phyloP scores from a whole-genome alignment of 2,329 filamentous ascomycete species.

The Fusarium burgessii region DNA sequence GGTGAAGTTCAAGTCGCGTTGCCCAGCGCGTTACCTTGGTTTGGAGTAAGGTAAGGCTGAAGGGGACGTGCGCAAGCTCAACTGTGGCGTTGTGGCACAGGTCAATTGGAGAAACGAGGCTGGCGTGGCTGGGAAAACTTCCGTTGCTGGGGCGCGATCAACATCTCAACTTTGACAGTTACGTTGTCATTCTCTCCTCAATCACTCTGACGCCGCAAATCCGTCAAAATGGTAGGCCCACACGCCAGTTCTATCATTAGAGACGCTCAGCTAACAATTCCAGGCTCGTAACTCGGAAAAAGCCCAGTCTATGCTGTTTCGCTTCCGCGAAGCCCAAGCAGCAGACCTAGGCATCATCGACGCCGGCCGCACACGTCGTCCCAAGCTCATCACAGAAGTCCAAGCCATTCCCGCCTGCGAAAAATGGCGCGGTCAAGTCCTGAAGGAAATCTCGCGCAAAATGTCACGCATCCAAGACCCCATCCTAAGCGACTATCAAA shows the following conservation, averaged over 20 bases:
- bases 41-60: slow-evolving; percentile 35
- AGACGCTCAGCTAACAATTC: slow-evolving; percentile 1
- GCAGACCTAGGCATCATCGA: slow-evolving; percentile 97
- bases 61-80: slow-evolving; percentile 16
- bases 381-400: slow-evolving; percentile 90
- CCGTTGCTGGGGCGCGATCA: slow-evolving; percentile 30
- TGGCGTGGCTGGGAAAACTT: slow-evolving; percentile 45
- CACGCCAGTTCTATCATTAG: fast-evolving
- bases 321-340: slow-evolving; percentile 97
- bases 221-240: slow-evolving; percentile 46
- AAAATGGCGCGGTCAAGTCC: slow-evolving; percentile 97
- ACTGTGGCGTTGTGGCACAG: slow-evolving; percentile 34
- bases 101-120: slow-evolving; percentile 34
- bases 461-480: slow-evolving; percentile 95
- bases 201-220: slow-evolving; percentile 17
- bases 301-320: slow-evolving; percentile 99
- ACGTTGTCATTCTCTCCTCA: slow-evolving; percentile 8
- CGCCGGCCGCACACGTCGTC: slow-evolving; percentile 87
- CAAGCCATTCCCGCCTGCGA: slow-evolving; percentile 88
- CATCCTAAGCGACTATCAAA: slow-evolving; percentile 93
- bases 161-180: slow-evolving; percentile 26
- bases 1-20: slow-evolving; percentile 15
- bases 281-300: slow-evolving; percentile 98
- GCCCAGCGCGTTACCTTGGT: background rate
- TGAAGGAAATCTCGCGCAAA: slow-evolving; percentile 97